Evolutionary conservation across 768 basidiomycete genomes (phyloP).

Genomic region (Suillus variegatus): DNA sequence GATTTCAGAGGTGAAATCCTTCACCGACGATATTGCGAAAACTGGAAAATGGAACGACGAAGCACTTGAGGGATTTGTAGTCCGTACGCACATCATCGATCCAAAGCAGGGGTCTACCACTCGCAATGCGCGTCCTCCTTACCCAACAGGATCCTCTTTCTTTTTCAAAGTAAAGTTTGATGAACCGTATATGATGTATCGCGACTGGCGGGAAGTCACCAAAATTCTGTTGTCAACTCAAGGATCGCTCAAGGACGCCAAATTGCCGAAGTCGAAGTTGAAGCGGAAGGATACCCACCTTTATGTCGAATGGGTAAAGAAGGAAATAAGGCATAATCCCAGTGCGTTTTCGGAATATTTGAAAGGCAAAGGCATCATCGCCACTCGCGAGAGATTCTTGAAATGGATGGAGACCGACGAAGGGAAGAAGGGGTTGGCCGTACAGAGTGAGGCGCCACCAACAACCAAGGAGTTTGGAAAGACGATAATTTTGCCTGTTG

Average conservation of each 20-base stretch:
- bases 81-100: slow-evolving; percentile 21
- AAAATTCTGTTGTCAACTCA: slow-evolving; percentile 16
- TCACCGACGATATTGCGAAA: slow-evolving; percentile 67
- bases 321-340: slow-evolving; percentile 67
- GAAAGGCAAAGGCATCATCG: slow-evolving; percentile 82
- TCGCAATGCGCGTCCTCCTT: slow-evolving; percentile 53
- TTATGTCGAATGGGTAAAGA: slow-evolving; percentile 83
- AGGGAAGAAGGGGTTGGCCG: neutral
- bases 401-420: neutral
- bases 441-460: neutral
- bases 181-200: slow-evolving; percentile 67
- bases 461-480: slow-evolving; percentile 42
- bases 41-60: slow-evolving; percentile 82
- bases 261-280: slow-evolving; percentile 66
- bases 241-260: slow-evolving; percentile 29
- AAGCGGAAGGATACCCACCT: slow-evolving; percentile 73
- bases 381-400: neutral
- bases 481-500: slow-evolving; percentile 85
- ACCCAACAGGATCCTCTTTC: slow-evolving; percentile 79
- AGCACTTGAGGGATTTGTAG: slow-evolving; percentile 84
- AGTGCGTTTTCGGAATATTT: slow-evolving; percentile 60
- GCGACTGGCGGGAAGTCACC: neutral
- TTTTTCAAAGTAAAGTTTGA: slow-evolving; percentile 99
- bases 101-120: slow-evolving; percentile 36
- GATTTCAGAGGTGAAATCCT: slow-evolving; percentile 67